Evolutionary conservation across 345 rosid species (phyloP), one percentile per base, ranked within the genome.

Genomic region (Aethionema arabicum): DNA sequence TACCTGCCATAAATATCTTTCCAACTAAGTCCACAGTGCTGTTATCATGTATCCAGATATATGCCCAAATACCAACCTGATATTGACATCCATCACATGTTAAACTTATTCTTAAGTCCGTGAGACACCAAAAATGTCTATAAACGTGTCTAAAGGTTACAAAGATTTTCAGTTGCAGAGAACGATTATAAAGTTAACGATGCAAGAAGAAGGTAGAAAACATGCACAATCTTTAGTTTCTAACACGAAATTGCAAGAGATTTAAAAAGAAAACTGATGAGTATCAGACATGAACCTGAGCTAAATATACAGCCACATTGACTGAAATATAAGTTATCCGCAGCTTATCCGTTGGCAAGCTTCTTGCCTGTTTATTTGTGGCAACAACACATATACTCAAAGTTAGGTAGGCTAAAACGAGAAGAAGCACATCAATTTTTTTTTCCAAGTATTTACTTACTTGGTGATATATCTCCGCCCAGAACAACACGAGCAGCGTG

Each of bases 401-500:
- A 72, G 63, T 30, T 70, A 63, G 43, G 11, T 10, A 8, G 31
- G 5, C 55, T n/a, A 1, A 35, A 43, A 58, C 5, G 32, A 43
- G 11, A 13, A 6, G 4, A 49, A 1, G 11, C 11, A 52, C 8
- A 59, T 53, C 40, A 46, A 45, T n/a, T 13, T 9, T 5, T 16
- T 7, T 36, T 9, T 43, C 2, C 0, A 37, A 35, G 13, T 27
- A 53, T 31, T 42, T 31, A 67, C 86, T 78, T 77, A 77, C 99
- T 96, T 95, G 97, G 75, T 88, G 97, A 80, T 95, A 95, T 82
- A 95, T 95, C 78, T 95, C 99, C 13, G 99, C 99, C 99, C 99
- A 95, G 67, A 95, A 95, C 40, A 95, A 81, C 58, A 90, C 97
- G 5, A 95, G 90, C 62, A 95, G 75, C 0, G 97, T 90, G 76